Base-by-base conservation (phyloP, 2,329 filamentous ascomycete genomes). In the Paraphoma sp. region DNA sequence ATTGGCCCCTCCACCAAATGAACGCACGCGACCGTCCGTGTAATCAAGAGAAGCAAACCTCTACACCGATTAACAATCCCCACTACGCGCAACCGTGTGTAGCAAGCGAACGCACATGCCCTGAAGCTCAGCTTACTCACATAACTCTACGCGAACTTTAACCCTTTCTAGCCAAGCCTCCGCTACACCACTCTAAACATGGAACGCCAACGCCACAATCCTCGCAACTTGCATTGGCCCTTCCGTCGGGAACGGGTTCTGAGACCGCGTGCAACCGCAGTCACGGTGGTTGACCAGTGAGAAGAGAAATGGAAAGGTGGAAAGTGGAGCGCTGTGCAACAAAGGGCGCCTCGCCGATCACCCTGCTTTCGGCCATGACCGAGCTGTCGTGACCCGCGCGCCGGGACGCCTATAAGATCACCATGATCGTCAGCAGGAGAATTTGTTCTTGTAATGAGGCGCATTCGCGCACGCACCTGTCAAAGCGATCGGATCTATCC, bases 311-410 rank as follows among this genome's bases (percentile, higher is more conserved):
- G 23, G 23, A 23, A 23, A 23, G 23, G 23, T 23, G 23, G 23
- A 23, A 23, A 23, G 23, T 23, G 23, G 23, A 23, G 23, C 23
- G 38, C 29, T 28, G 42, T 52, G 49, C 23, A 12, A 52, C 49
- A 30, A 51, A 14, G 41, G 10, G 18, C 16, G 31, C 11, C 28
- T 44, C 23, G 41, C 23, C n/a, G 40, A 18, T 30, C 45, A 51
- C 40, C 43, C 50, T 42, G 50, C 33, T 18, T 46, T 43, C 23
- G 33, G 44, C 23, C 17, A 18, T 42, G 49, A 33, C 23, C 50
- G 50, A 31, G 18, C 50, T 53, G 43, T 33, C 31, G 43, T 53
- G 50, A 41, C 50, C 43, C 43, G 50, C 29, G 33, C n/a, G 23
- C 10, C 16, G 50, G 50, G 44, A n/a, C 23, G 17, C 9, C 6